Base-by-base conservation (phyloP, 139 green algal species). In the Chlamydomonas eustigma region DNA sequence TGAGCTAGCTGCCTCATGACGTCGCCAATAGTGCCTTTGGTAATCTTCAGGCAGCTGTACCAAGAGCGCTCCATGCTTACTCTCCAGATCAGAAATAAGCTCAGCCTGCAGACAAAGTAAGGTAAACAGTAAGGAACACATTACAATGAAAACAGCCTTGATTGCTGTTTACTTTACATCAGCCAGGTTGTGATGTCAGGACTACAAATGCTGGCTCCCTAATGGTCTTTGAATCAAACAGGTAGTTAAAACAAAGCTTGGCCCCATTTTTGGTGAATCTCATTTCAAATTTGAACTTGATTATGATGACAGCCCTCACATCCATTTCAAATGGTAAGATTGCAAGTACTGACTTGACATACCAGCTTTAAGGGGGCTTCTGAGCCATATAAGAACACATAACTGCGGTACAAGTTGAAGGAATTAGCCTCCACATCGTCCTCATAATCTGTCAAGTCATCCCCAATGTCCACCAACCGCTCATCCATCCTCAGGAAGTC, bases 401-500 rank as follows among this genome's bases (percentile, higher is more conserved):
- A 90, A 84, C 84, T 83, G 18, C 89, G 79, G 37, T 83, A 86
- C 1, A 93, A 81, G 82, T 93, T 93, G 78, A 92, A 93, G 3
- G 81, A 88, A 64, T 91, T 92, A 25, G 71, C 77, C 36, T 86
- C 51, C 8, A 93, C 83, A 63, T 92, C 89, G 8, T 91, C 82
- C 76, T 89, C 51, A 38, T 71, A 63, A 44, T 69, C 38, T 12
- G 81, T 78, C 8, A 93, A 79, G 64, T 95, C 91, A 75, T 95
- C 91, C 0, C 87, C 86, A 33, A 95, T 92, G 83, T 95, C 91
- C 12, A 95, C 89, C 67, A 95, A 83, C 76, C 82, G 73, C 78
- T 95, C 91, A 50, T 95, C 91, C 1, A 87, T 35, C 0, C 72
- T 64, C 37, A 95, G 78, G 71, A 94, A 95, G 0, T 76, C 67